Base-by-base conservation (phyloP, 805 yeast genomes). In the Clavispora fructus region DNA sequence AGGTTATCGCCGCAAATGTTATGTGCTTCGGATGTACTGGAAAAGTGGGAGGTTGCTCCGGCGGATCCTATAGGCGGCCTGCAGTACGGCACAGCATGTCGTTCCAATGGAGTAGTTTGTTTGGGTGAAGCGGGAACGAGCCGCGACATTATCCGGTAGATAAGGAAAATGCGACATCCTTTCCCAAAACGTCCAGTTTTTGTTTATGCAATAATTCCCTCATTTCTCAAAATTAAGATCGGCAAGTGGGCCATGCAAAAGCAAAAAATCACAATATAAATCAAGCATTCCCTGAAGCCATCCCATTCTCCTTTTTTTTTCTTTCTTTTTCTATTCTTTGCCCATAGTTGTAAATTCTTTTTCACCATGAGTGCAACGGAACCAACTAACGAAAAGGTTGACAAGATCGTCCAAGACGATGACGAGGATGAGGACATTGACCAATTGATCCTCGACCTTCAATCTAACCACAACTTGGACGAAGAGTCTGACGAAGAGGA, bases 381-480 rank as follows among this genome's bases (percentile, higher is more conserved):
- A 67, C 82, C 82, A 65, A 75, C 80, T 53, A 69, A 64, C 60
- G 81, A 77, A 63, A 77, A 78, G 69, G 77, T 71, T 56, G 68
- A 59, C 54, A 73, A 73, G 69, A 66, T 71, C 72, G 79, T 73
- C 47, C 75, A 77, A 50, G 77, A 75, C 53, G 77, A 71, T 51
- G 54, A 50, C 12, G 80, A 75, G 57, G 82, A 71, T 40, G 84
- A 71, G 47, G 81, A 74, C 46, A 78, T 74, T 47, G 82, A 73
- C 57, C 86, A 82, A 66, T 79, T 84, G 68, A 79, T 84, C 60
- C 76, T 79, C 54, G 96, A 88, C 62, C 76, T 89, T 61, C 95
- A 88, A 73, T 81, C 86, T 55, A 71, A 82, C 68, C 75, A 74
- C 55, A 80, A 77, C 57, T 61, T 54, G 43, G 56, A 47, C 16